phyloP scores from a whole-genome alignment of 371 early-diverging fungal species.

The Mucor velutinosus region DNA sequence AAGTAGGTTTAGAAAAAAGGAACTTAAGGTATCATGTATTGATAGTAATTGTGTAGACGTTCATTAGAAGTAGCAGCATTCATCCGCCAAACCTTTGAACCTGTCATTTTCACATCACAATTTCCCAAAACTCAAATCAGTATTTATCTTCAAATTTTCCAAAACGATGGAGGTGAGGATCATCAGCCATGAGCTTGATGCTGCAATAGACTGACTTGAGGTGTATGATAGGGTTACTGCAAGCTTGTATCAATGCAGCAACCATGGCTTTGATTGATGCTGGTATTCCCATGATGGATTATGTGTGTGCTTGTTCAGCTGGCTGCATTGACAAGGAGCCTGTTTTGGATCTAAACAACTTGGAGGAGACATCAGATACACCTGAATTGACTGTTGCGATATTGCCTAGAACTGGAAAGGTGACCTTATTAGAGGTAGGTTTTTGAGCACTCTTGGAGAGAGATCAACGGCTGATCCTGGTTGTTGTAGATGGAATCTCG shows the following conservation, averaged over 20 bases:
- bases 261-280: conserved; percentile 97
- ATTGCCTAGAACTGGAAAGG: conserved; percentile 80
- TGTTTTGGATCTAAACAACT: conserved; percentile 83
- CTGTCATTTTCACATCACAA: conserved; percentile 75
- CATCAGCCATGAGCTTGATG: no score
- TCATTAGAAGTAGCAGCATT: conserved; percentile 82
- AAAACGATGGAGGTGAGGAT: conserved; percentile 83
- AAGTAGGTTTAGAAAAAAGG: conserved; percentile 53
- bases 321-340: conserved; percentile 84
- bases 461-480: neutral
- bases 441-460: neutral
- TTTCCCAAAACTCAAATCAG: conserved; percentile 91
- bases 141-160: conserved; percentile 89
- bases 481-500: conserved; percentile 83
- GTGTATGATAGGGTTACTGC: conserved; percentile 49
- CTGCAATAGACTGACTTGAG: conserved; percentile 6
- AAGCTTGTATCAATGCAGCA: conserved; percentile 91
- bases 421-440: conserved; percentile 70
- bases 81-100: conserved; percentile 91
- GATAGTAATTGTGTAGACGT: conserved; percentile 51
- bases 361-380: conserved; percentile 87
- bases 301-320: conserved; percentile 94
- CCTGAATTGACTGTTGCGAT: conserved; percentile 91
- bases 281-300: conserved; percentile 95
- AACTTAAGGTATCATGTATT: neutral